Evolutionary conservation across 257 asterid species (phyloP).

Genomic region (Echium plantagineum): DNA sequence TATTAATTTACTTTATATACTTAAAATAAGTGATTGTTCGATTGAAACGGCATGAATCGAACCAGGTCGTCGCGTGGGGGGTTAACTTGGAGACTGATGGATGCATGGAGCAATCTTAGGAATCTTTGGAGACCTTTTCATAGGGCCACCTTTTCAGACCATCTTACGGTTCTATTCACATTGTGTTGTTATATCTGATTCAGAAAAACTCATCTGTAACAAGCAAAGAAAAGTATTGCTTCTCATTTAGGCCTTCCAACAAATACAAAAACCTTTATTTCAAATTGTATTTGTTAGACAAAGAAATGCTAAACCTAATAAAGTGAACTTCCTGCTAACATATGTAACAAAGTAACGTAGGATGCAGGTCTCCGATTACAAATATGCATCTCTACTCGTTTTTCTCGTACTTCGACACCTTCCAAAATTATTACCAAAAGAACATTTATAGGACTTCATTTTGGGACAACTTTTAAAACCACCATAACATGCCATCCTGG

Average conservation of each 20-base stretch:
- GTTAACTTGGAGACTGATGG: neutral
- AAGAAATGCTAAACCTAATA: constrained; percentile 67
- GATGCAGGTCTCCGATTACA: constrained; percentile 17
- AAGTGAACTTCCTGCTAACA: constrained; percentile 37
- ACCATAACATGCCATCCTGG: neutral
- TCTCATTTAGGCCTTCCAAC: constrained; percentile 37
- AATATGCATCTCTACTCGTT: constrained; percentile 16
- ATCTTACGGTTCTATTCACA: neutral
- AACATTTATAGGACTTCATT: neutral
- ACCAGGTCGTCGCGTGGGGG: too few relatives aligned
- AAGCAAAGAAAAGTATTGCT: constrained; percentile 51
- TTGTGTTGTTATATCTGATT: neutral
- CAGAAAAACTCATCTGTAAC: constrained; percentile 17
- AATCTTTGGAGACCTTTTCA: constrained; percentile 8
- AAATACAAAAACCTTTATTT: neutral
- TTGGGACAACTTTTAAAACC: too few relatives aligned
- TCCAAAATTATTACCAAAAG: neutral
- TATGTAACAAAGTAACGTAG: constrained; percentile 27
- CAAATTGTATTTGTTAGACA: constrained; percentile 1
- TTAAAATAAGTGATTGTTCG: too few relatives aligned
- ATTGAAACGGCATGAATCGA: too few relatives aligned
- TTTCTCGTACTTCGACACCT: constrained; percentile 10
- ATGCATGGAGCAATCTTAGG: neutral
- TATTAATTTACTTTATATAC: too few relatives aligned
- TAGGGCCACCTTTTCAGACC: neutral